Base-by-base conservation (phyloP, 805 yeast genomes). In the Cyberlindnera suaveolens region DNA sequence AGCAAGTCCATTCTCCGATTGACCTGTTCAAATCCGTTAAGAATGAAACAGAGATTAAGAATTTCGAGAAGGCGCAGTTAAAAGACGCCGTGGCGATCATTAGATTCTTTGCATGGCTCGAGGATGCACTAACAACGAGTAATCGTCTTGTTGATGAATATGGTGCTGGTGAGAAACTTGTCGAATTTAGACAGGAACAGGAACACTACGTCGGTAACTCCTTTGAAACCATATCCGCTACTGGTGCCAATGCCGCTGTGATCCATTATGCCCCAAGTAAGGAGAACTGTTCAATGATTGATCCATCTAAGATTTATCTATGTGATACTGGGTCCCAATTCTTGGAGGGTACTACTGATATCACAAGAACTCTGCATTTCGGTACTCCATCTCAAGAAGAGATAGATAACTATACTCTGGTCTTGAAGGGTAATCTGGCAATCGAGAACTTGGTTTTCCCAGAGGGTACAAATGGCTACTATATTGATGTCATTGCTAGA, bases 281-380 rank as follows among this genome's bases (percentile, higher is more conserved):
- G 27, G 81, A 74, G 11, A 70, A 75, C 16, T 74, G 77, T 42
- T 67, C 83, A 1, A 61, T 73, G 44, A 77, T 93, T 45, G 82
- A 85, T 55, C 80, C 83, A 8, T 63, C 74, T 17, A 75, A 82
- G 44, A 75, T 89, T 2, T 89, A 83, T 52, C 68, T 93, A 48
- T 70, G 86, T 46, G 99, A 93, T 62, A 78, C 96, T 2, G 99
- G 99, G 4, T 86, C 93, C 1, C 99, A 93, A 56, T 91, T 77
- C 58, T 61, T 83, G 18, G 96, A 90, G 57, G 99, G 99, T 10
- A 93, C 99, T 0, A 93, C 99, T 0, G 99, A 93, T 60, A 87
- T 91, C 23, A 93, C 99, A 1, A 74, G 99, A 54, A 88, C 97
- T 0, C 64, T 80, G 39, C 91, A 86, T 60, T 83, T 88, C 58